phyloP scores from a whole-genome alignment of 163 green algal species.

The Scenedesmus sp. region DNA sequence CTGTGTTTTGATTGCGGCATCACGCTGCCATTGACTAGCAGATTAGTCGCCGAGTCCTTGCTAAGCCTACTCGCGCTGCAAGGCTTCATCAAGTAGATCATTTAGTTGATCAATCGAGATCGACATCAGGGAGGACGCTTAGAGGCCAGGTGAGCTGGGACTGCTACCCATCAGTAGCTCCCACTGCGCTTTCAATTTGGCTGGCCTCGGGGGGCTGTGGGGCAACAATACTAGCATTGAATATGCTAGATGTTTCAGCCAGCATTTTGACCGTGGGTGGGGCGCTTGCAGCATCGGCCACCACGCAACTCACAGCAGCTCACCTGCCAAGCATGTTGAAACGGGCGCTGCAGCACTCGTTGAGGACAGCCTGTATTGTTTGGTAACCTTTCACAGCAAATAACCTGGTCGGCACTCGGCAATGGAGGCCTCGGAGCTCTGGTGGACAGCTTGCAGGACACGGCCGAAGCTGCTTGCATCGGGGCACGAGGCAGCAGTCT shows the following conservation, averaged over 20 bases:
- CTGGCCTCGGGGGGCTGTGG: background rate
- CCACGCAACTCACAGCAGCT: background rate
- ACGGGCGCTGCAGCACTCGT: background rate
- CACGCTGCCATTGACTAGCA: background rate
- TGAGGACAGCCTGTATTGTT: background rate
- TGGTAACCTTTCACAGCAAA: background rate
- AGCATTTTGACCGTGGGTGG: background rate
- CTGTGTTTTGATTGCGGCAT: background rate
- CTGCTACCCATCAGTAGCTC: background rate
- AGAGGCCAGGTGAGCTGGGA: background rate
- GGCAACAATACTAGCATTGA: background rate
- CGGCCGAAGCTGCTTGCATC: constrained; percentile 8
- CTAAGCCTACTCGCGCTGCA: background rate
- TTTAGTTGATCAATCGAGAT: background rate
- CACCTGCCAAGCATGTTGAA: background rate
- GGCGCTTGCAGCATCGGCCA: background rate
- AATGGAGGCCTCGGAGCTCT: background rate
- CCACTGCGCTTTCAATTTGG: background rate
- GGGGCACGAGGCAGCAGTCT: background rate
- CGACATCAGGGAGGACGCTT: background rate
- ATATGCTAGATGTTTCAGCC: background rate
- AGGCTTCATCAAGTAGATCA: background rate
- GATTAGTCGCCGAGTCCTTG: background rate
- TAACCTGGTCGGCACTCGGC: background rate
- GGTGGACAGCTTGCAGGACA: constrained; percentile 9